A percentile compares a stretch with the other conserved stretches of the same genome.
Evolutionary conservation across 805 yeast species (phyloP).

Genomic region (Yamadazyma paraphyllophila): DNA sequence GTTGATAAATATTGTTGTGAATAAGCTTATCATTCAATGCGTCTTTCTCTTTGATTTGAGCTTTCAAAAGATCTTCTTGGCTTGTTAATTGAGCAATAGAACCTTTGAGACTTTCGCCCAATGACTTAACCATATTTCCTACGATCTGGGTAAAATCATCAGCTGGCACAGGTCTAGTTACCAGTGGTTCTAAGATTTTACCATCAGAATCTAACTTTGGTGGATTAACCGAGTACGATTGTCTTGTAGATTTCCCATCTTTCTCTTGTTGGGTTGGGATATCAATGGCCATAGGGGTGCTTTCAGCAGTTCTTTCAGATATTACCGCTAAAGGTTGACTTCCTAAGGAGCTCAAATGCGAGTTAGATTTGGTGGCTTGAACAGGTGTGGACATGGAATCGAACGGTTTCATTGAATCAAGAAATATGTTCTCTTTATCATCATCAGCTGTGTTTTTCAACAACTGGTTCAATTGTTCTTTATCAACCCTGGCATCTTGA

Average conservation of each 20-base stretch:
- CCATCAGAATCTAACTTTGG: slow-evolving; percentile 35
- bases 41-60: slow-evolving; percentile 53
- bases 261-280: slow-evolving; percentile 1
- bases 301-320: slow-evolving; percentile 30
- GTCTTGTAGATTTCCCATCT: not conserved
- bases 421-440: slow-evolving; percentile 49
- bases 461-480: slow-evolving; percentile 31
- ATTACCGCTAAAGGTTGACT: slow-evolving; percentile 32
- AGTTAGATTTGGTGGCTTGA: slow-evolving; percentile 15
- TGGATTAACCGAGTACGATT: slow-evolving; percentile 29
- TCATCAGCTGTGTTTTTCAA: slow-evolving; percentile 23
- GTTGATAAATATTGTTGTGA: slow-evolving; percentile 19
- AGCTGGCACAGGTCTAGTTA: slow-evolving; percentile 20
- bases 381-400: slow-evolving; percentile 34
- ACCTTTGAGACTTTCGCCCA: slow-evolving; percentile 54
- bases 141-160: slow-evolving; percentile 36
- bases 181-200: slow-evolving; percentile 14
- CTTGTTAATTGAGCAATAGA: slow-evolving; percentile 41
- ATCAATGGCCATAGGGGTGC: slow-evolving; percentile 20
- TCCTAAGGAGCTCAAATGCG: slow-evolving; percentile 6
- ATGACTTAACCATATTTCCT: slow-evolving; percentile 44
- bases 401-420: slow-evolving; percentile 25
- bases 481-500: slow-evolving; percentile 28
- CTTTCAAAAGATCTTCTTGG: slow-evolving; percentile 43
- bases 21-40: slow-evolving; percentile 35